Conservation (phyloP, 2,329 filamentous ascomycete genomes). For the Penicillium sp. region DNA sequence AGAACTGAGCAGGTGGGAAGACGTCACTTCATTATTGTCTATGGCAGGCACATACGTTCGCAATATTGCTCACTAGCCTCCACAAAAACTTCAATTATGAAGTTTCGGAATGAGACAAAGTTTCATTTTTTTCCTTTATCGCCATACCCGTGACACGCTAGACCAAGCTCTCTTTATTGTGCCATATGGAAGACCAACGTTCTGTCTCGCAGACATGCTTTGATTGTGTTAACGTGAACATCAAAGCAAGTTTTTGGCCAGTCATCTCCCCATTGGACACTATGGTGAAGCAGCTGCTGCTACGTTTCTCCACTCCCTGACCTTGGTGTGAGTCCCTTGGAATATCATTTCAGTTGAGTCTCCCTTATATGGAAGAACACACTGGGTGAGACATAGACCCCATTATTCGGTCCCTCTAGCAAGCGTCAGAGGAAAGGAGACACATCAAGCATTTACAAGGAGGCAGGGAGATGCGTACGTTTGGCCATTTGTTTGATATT, state of each 20-base stretch:
- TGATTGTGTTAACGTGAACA: neutral
- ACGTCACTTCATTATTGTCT: conserved; percentile 8
- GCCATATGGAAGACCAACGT: neutral
- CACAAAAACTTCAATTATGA: conserved; percentile 27
- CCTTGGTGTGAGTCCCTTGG: conserved; percentile 25
- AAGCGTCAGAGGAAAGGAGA: conserved; percentile 16
- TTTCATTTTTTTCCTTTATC: conserved; percentile 13
- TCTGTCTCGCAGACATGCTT: neutral
- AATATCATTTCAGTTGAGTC: neutral
- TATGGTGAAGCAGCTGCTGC: conserved; percentile 70
- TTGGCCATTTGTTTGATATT: conserved; percentile 80
- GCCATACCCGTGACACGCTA: conserved; percentile 10
- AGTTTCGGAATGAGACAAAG: conserved; percentile 31
- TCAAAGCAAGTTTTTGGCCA: conserved; percentile 63
- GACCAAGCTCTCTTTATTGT: conserved; percentile 12
- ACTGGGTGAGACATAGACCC: conserved; percentile 87
- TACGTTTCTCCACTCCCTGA: conserved; percentile 68
- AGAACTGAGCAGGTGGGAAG: conserved; percentile 8
- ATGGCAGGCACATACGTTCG: conserved; percentile 19
- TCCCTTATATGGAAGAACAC: conserved; percentile 71
- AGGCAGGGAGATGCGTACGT: conserved; percentile 49
- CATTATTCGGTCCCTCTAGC: conserved; percentile 62
- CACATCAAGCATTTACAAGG: neutral
- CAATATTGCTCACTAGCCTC: conserved; percentile 24
- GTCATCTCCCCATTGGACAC: conserved; percentile 82